Base-by-base conservation (phyloP, 1,284 basidiomycete genomes). In the Melampsora larici-populina region DNA sequence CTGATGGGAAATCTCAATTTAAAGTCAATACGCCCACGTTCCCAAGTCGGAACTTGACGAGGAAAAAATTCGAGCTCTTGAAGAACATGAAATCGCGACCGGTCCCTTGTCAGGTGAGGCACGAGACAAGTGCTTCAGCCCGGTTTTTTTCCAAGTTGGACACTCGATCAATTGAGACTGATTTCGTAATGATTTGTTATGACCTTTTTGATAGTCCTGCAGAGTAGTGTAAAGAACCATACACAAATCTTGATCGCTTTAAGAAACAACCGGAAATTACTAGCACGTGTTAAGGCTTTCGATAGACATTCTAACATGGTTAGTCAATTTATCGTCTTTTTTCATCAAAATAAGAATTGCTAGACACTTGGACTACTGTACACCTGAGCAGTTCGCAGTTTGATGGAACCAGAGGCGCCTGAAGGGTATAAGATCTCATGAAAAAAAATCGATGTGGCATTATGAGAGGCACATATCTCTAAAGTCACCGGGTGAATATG, bases 261-360 rank as follows among this genome's bases (percentile, higher is more conserved):
- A 79, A 88, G 97, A 82, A 99, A 99, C 87, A 97, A 99, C 88
- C 97, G 97, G 86, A 99, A 99, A 85, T 87, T 99, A 43, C 88
- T 99, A 78, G 97, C 94, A 58, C 89, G 96, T 78, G 96, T 99
- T 79, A 99, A 99, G 85, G 97, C 97, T 0, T 99, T 99, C 85
- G 97, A 99, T 85, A 88, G 97, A 83, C 97, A 99, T 85, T 92
- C 92, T 81, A 99, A 99, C 84, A 98, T 99, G 96, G 97, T 93
- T 80, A 75, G 89, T 84, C 9, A 63, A 29, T 43, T 58, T 69
- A 36, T 68, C 26, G 17, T 26, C 55, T 71, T 67, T 49, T 58
- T 29, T 58, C 24, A 18, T 4, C 36, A 18, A 36, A 40, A 51
- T 58, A 26, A 15, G 58, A 64, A 64, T 46, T 18, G 21, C 43